These are phyloP conservation scores for Coemansia sp. DNA, from an alignment of 192 early-diverging fungal genomes.

Conservation along the genomic window DNA sequence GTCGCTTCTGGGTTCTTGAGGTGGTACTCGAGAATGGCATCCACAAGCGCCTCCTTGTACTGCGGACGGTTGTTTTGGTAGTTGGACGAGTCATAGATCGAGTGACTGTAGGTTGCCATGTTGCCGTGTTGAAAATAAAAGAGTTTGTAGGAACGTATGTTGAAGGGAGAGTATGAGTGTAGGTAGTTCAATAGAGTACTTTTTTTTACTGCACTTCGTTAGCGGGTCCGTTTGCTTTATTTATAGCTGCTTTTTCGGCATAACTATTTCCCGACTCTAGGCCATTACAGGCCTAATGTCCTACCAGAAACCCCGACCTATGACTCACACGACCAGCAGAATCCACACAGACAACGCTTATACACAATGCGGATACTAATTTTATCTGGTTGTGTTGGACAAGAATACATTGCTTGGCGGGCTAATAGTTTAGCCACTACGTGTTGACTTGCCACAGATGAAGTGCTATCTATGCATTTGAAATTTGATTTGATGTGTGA, in stretches of 20 bases:
- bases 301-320: neutral
- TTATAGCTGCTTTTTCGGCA: neutral
- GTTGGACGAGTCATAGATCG: constrained; percentile 26
- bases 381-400: neutral
- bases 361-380: neutral
- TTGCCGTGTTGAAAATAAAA: neutral
- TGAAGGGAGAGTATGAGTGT: neutral
- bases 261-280: constrained; percentile 9
- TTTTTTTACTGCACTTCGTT: neutral
- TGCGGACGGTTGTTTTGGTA: constrained; percentile 43
- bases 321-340: neutral
- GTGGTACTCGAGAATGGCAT: constrained; percentile 38
- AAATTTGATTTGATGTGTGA: neutral
- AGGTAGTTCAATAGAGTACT: neutral
- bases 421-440: neutral
- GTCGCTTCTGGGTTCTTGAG: constrained; percentile 24
- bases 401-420: neutral
- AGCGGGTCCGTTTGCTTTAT: neutral
- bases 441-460: neutral
- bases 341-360: constrained; percentile 1
- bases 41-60: constrained; percentile 37
- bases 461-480: neutral
- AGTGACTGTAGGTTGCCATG: constrained; percentile 39
- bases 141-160: neutral
- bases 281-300: neutral